Evolutionary conservation across 371 early-diverging fungal genomes (phyloP), one percentile per base, ranked within the genome.

Genomic region (Mortierella sp.): DNA sequence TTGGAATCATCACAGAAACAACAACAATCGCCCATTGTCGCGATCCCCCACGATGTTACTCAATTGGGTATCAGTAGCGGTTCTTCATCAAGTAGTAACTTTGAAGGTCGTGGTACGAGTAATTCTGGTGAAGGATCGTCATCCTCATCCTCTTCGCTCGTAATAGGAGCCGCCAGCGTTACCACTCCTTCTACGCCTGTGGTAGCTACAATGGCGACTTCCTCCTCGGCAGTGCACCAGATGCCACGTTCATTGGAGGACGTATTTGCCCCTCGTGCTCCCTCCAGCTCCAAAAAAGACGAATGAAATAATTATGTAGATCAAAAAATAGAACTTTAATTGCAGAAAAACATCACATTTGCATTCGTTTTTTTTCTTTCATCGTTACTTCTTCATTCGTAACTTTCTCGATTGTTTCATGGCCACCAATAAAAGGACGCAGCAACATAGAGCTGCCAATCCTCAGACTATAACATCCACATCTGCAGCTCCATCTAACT

Each of bases 231-330:
- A 37, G 43, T 26, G 1, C 75, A 66, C 40, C 77, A 62, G 37
- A 77, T 77, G 77, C 77, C 77, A 12, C 62, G 72, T 28, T 74
- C 72, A 12, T 39, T 79, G 16, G 79, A 74, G 62, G 79, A 79
- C 61, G 79, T 79, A 16, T 79, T 79, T 71, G 75, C 79, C 18
- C 79, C 79, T 12, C 79, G 74, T 6, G 18, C 71, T n/a, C 32
- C 72, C 22, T n/a, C 65, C 20, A 47, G 5, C 18, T 61, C 66
- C 20, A 57, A 61, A 55, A 66, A 61, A 28, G 73, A 72, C 14
- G 62, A 60, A 24, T 62, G 47, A 35, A 60, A 20, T 10, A 52
- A 28, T 30, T 37, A 37, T 2, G 40, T 12, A 30, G 14, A 35
- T 20, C 35, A 70, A 24, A 10, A 16, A 22, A 14, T 22, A 35